Base-by-base conservation (phyloP, 1,284 basidiomycete genomes). In the Sporisorium graminicola region DNA sequence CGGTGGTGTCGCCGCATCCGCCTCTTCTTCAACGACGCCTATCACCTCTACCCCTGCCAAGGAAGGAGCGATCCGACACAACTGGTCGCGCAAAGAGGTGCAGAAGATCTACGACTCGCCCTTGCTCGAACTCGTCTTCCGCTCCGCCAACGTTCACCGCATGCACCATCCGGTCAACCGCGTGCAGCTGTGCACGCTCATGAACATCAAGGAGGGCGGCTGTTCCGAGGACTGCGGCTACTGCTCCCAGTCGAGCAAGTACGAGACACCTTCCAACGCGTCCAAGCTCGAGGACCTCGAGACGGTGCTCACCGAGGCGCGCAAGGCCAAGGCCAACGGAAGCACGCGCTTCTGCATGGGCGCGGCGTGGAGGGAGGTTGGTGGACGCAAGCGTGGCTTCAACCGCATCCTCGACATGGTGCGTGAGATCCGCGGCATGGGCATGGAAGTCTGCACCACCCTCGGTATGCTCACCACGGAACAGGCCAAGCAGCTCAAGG, bases 321-420 rank as follows among this genome's bases (percentile, higher is more conserved):
- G 94, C 29, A 92, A 93, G 85, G 96, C 96, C 31, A 98, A 98
- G 86, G 94, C 89, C 74, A 98, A 98, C 71, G 96, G 96, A 33
- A 95, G 93, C 84, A 99, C 96, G 22, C 90, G 96, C 26, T 98
- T 98, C 88, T 99, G 96, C 87, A 98, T 98, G 96, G 96, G 96
- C 63, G 95, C 96, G 5, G 96, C 96, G n/a, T 99, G 96, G 96
- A 89, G 96, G 77, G 96, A 98, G 86, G 90, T 98, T 52, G 91
- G 93, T 29, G 95, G 96, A 3, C 90, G 94, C 74, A 98, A 98
- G 87, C 90, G 93, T 56, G 95, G 95, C 1, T 99, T 99, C 82
- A 93, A 98, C 86, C 90, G 91, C 78, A 98, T 99, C 82, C 88
- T 99, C 69, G 89, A 91, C 75, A 99, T 98, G 95, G 96, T 99